Evolutionary conservation across 129 eudicot genomes (phyloP).

Genomic region (Helichrysum umbraculigerum): DNA sequence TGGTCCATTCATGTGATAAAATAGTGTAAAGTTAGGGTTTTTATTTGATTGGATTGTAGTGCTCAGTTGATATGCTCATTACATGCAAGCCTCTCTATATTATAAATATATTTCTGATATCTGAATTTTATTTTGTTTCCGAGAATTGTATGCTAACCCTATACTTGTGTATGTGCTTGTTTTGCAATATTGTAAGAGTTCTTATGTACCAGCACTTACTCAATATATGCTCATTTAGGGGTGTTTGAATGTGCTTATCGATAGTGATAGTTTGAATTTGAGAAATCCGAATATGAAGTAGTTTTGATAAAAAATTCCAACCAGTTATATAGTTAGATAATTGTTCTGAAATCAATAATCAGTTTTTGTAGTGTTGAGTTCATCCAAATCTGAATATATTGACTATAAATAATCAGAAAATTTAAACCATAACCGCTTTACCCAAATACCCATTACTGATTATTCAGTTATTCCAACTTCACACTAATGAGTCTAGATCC

Average conservation of each 20-base stretch:
- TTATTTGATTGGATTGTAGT: no score
- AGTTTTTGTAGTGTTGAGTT: neutral
- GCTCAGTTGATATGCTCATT: no score
- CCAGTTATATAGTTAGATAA: neutral
- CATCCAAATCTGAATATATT: neutral
- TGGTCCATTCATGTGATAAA: no score
- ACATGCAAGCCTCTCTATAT: no score
- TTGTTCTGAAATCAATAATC: neutral
- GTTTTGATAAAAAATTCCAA: neutral
- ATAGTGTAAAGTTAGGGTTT: no score
- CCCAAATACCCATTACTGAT: neutral
- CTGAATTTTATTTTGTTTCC: no score
- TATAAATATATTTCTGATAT: no score
- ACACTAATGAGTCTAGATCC: neutral
- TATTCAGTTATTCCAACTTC: neutral
- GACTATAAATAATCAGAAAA: neutral
- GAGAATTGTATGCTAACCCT: no score
- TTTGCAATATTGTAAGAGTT: neutral
- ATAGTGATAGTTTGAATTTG: neutral
- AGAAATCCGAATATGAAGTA: neutral
- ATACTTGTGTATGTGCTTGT: neutral
- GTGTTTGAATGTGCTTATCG: neutral
- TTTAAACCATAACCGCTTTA: neutral
- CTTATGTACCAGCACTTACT: neutral
- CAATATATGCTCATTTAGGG: neutral